Base-by-base conservation (phyloP, 202 grass and related monocot species). In the Brachypodium distachyon region DNA sequence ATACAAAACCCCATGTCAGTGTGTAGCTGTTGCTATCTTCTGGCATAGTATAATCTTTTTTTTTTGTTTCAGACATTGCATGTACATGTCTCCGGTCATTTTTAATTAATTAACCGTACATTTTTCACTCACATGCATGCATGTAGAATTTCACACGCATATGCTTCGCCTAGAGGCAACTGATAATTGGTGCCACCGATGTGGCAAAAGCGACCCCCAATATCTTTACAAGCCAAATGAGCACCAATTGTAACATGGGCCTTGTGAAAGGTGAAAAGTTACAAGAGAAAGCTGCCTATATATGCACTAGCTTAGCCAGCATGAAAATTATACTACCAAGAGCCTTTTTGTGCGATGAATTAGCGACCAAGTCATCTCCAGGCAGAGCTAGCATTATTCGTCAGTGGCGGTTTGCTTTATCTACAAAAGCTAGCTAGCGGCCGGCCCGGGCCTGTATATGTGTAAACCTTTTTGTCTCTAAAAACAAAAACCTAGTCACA, bases 291-390 rank as follows among this genome's bases (percentile, higher is more conserved):
- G 86, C 69, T 66, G 56, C 74, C 74, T 13, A 74, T 41, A 79
- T 13, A 74, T 41, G 47, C 69, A 72, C 64, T 53, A 69, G 3
- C 2, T 21, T 19, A 66, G 18, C 31, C 17, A 39, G 12, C 44
- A 78, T 25, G 33, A 40, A 75, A 42, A 68, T 7, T 23, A 67
- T 46, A 12, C n/a, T 10, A 36, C 12, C 16, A 28, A 8, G 46
- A 22, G 23, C 55, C 21, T 58, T 57, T 74, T 47, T 69, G 54
- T 11, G 22, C 10, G 76, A 53, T 83, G 83, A 68, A 84, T 88
- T 88, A 81, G 55, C 70, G 42, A 72, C 55, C 71, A 84, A 84
- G 86, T 81, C 56, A 54, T 14, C 71, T n/a, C n/a, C n/a, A n/a
- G n/a, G n/a, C n/a, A n/a, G n/a, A n/a, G n/a, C n/a, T n/a, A n/a